Percentiles rank a stretch among this genome's conserved stretches.
These are phyloP conservation scores for Pseudogymnoascus sp. DNA, from an alignment of 2,329 filamentous ascomycete genomes.

Conservation along the genomic window DNA sequence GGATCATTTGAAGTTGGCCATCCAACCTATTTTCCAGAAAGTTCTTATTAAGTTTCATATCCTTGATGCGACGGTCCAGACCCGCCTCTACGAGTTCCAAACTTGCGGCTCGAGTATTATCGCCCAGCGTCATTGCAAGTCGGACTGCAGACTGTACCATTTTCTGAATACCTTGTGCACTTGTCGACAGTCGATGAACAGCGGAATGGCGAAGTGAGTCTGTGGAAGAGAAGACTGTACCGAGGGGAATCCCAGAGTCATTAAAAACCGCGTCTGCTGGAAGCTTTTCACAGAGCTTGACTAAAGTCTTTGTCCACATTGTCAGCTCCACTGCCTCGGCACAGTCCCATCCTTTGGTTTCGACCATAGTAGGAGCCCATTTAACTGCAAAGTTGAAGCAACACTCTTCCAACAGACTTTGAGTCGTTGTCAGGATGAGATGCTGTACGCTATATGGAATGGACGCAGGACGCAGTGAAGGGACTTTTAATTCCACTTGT, in stretches of 20 bases:
- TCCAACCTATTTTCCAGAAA: conserved; percentile 25
- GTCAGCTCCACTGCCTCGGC: conserved; percentile 32
- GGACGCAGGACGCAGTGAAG: conserved; percentile 26
- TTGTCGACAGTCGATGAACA: conserved; percentile 28
- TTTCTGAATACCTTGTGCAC: conserved; percentile 23
- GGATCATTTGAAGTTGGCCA: conserved; percentile 28
- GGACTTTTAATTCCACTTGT: not conserved
- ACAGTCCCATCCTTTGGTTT: conserved; percentile 27
- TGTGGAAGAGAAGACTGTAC: conserved; percentile 22
- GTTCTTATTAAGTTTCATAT: conserved; percentile 31
- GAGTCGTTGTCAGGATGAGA: conserved; percentile 30
- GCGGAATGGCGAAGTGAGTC: conserved; percentile 28
- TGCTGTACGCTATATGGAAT: conserved; percentile 33
- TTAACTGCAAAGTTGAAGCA: conserved; percentile 34
- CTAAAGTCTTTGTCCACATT: conserved; percentile 28
- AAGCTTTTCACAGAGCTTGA: conserved; percentile 20
- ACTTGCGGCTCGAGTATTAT: conserved; percentile 23
- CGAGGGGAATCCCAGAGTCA: conserved; percentile 15
- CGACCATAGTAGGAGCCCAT: conserved; percentile 28
- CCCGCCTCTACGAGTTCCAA: conserved; percentile 27
- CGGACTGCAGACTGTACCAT: conserved; percentile 25
- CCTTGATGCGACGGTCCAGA: conserved; percentile 25
- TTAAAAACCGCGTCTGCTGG: conserved; percentile 21
- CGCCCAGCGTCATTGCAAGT: conserved; percentile 26
- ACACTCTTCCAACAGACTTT: conserved; percentile 32